phyloP scores from a whole-genome alignment of 495 filamentous ascomycete species.

The Aspergillus olivimuriae region DNA sequence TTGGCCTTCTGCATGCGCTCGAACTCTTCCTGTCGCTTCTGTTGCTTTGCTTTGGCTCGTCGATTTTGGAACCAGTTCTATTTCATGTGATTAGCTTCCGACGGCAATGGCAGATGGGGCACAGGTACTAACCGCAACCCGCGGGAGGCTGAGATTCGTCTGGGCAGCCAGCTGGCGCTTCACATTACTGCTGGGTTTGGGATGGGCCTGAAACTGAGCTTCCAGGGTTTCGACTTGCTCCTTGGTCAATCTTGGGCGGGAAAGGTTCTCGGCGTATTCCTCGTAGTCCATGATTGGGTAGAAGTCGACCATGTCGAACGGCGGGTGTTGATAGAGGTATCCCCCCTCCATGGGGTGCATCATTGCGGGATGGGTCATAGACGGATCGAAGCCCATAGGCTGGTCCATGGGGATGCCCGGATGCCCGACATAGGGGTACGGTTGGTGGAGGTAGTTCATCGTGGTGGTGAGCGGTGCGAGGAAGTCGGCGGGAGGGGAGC shows the following conservation, averaged over 20 bases:
- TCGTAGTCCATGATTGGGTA: constrained; percentile 47
- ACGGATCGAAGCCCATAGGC: constrained; percentile 32
- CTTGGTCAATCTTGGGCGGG: constrained; percentile 65
- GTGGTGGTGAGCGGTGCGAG: constrained; percentile 7
- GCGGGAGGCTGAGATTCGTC: constrained; percentile 65
- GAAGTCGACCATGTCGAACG: constrained; percentile 43
- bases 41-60: constrained; percentile 75
- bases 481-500: constrained; percentile 5
- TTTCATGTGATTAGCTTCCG: too few species aligned
- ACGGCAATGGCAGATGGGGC: background rate
- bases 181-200: constrained; percentile 68
- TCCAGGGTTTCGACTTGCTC: constrained; percentile 77
- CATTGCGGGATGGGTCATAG: constrained; percentile 38
- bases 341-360: constrained; percentile 36
- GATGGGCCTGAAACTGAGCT: constrained; percentile 65
- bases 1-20: constrained; percentile 51
- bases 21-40: constrained; percentile 64
- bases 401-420: constrained; percentile 35
- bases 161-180: constrained; percentile 69
- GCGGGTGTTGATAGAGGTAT: constrained; percentile 36
- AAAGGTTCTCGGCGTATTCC: constrained; percentile 46
- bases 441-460: constrained; percentile 43
- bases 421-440: constrained; percentile 36
- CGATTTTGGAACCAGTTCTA: constrained; percentile 96
- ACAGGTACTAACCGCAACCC: constrained; percentile 62